Percentiles rank a stretch among this genome's conserved stretches.
phyloP scores from a whole-genome alignment of 2,329 filamentous ascomycete species.

The Diplodia sapinea region DNA sequence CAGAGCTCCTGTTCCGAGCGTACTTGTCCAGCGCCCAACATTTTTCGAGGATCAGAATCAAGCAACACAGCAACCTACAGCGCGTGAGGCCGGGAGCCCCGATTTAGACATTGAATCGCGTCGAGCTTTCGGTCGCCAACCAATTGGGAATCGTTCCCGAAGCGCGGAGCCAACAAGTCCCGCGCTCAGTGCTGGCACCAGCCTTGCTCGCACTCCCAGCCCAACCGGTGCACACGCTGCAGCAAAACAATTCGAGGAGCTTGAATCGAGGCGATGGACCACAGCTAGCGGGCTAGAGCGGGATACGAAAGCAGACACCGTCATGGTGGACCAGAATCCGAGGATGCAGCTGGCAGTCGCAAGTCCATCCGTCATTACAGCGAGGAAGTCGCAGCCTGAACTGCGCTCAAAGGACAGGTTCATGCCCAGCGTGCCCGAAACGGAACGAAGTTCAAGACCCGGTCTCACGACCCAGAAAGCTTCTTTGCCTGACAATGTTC shows the following conservation, averaged over 20 bases:
- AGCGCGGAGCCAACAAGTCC: background rate
- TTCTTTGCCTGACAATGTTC: background rate
- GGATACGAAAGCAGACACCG: background rate
- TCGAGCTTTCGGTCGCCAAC: background rate
- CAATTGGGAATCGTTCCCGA: background rate
- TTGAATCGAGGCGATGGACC: background rate
- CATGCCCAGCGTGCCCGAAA: background rate
- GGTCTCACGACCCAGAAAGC: background rate
- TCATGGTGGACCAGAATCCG: background rate
- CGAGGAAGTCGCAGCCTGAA: slow-evolving; percentile 19
- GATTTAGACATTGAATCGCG: background rate
- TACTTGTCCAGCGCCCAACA: slow-evolving; percentile 13
- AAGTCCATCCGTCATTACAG: background rate
- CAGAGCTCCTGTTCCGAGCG: slow-evolving; percentile 8
- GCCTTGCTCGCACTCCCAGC: background rate
- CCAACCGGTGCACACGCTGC: background rate
- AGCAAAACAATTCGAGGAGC: slow-evolving; percentile 12
- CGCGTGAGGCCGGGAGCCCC: background rate
- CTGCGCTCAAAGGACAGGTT: background rate
- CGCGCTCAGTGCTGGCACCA: background rate
- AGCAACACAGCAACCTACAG: background rate
- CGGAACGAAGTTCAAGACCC: slow-evolving; percentile 1
- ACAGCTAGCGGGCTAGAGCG: background rate
- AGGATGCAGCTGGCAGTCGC: background rate
- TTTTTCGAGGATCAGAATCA: slow-evolving; percentile 15